Conservation (phyloP, 768 basidiomycete species). For the Hortiboletus flavorubellus region DNA sequence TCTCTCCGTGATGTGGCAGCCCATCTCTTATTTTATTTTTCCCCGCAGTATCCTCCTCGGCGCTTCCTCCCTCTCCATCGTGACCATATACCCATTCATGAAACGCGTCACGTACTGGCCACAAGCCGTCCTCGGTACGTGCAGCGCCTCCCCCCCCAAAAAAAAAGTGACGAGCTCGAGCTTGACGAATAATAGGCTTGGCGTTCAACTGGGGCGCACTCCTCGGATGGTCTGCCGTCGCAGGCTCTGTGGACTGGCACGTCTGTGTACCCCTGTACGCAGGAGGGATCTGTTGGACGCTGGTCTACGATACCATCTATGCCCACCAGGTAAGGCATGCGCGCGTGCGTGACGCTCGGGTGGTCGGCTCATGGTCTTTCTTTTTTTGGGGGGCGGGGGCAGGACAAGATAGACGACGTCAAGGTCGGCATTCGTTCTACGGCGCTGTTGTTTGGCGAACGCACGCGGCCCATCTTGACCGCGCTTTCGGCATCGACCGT, state of each 20-base stretch:
- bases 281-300: constrained; percentile 88
- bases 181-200: constrained; percentile 51
- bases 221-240: constrained; percentile 94
- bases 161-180: too few species aligned
- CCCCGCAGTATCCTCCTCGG: constrained; percentile 77
- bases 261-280: constrained; percentile 87
- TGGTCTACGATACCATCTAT: constrained; percentile 97
- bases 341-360: too few species aligned
- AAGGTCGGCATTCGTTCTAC: constrained; percentile 89
- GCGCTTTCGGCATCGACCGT: constrained; percentile 72
- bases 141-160: neutral
- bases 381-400: neutral
- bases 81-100: constrained; percentile 93
- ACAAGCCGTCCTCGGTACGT: constrained; percentile 86
- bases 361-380: neutral
- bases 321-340: constrained; percentile 76
- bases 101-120: constrained; percentile 97
- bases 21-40: neutral
- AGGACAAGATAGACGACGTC: constrained; percentile 94
- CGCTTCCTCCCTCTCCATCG: constrained; percentile 85
- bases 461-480: constrained; percentile 71
- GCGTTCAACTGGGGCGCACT: constrained; percentile 98
- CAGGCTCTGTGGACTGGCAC: constrained; percentile 74
- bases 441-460: constrained; percentile 82
- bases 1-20: neutral